Base-by-base conservation (phyloP, 345 rosid species). In the Microthlaspi erraticum region DNA sequence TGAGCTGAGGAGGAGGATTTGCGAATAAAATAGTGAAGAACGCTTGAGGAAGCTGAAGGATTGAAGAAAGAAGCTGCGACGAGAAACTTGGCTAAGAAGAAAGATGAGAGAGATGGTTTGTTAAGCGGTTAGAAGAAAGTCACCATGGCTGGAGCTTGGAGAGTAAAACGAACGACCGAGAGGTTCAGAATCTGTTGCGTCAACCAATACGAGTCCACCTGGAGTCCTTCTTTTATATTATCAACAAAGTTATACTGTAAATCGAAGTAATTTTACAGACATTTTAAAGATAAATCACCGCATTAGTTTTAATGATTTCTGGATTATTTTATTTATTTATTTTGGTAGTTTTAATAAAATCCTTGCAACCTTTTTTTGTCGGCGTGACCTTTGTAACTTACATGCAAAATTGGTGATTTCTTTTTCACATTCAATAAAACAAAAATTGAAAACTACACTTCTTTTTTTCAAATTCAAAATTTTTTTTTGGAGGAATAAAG, bases 111-210 rank as follows among this genome's bases (percentile, higher is more conserved):
- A 49, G 23, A 37, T n/a, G 42, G 42, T 38, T n/a, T 33, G 42
- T 38, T 14, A 18, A 51, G 45, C 31, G 31, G 60, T 66, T 58
- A 73, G 6, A 50, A 39, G 60, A 58, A 1, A 41, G 77, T 51
- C 45, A 23, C 77, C 77, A 66, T 66, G 45, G 32, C 66, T 58
- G 14, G 67, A 73, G 77, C 72, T 58, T 50, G 38, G 34, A 26
- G 41, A 60, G 42, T 4, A 33, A 53, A 64, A 65, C 42, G 31
- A 72, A 48, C 34, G 46, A 73, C 66, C 54, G 37, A 73, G 72
- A 58, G 77, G 72, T 50, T 66, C 52, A 66, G 61, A 66, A 49
- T 73, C 77, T 2, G 72, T 66, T 73, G 77, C 66, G 61, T 66
- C 52, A 31, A 65, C 64, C 10, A n/a, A 31, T 72, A 17, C 12